A percentile compares a stretch with the other conserved stretches of the same genome.
Evolutionary conservation across 176 grass and related monocot species (phyloP).

Genomic region (Aegilops bicornis): DNA sequence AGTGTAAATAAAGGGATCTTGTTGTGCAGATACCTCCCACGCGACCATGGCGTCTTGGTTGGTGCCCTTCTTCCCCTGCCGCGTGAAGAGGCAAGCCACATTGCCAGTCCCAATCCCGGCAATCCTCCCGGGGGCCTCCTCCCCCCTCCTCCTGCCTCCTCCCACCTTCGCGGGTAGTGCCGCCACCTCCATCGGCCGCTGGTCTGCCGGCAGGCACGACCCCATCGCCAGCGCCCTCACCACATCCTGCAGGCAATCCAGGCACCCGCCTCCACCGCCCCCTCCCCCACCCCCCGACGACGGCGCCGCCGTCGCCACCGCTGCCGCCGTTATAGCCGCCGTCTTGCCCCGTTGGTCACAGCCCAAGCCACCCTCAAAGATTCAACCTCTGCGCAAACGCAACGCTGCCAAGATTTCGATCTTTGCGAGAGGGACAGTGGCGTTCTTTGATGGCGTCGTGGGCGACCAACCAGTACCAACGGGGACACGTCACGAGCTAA

Average conservation of each 20-base stretch:
- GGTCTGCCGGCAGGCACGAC: constrained; percentile 37
- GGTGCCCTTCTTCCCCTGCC: constrained; percentile 73
- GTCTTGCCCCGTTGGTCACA: constrained; percentile 10
- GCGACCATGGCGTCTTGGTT: constrained; percentile 86
- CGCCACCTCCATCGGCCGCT: neutral
- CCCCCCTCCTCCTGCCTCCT: constrained; percentile 27
- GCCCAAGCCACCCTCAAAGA: neutral
- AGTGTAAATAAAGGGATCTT: constrained; percentile 10
- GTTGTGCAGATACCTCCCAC: constrained; percentile 58
- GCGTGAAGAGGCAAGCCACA: constrained; percentile 58
- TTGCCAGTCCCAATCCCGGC: constrained; percentile 43
- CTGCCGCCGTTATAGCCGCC: constrained; percentile 1
- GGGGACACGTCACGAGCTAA: constrained; percentile 20
- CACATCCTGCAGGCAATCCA: constrained; percentile 41
- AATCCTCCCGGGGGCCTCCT: constrained; percentile 35
- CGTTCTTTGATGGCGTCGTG: constrained; percentile 7
- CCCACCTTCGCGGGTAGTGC: neutral
- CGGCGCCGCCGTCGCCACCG: constrained; percentile 28
- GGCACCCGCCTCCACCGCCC: constrained; percentile 20
- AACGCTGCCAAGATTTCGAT: constrained; percentile 26
- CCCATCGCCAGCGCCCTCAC: constrained; percentile 37
- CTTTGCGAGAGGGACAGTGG: neutral
- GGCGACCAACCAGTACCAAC: neutral
- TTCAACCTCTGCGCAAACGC: neutral
- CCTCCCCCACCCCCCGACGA: neutral